Evolutionary conservation across 2,329 filamentous ascomycete genomes (phyloP).

Genomic region (Cladorrhinum sp.): DNA sequence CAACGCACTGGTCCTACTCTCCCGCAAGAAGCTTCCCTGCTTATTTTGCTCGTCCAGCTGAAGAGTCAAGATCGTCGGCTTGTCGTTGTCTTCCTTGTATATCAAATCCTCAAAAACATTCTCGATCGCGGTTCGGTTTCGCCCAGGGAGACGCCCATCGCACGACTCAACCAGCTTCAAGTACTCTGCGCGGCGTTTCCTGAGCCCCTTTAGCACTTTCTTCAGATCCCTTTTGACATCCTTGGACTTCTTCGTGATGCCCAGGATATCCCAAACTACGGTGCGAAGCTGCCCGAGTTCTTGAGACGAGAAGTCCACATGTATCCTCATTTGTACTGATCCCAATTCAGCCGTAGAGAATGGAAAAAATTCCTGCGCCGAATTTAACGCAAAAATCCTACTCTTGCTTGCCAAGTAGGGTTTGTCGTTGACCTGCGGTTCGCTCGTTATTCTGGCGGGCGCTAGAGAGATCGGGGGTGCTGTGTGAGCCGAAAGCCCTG

Average conservation of each 20-base stretch:
- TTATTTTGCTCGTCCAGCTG: conserved; percentile 31
- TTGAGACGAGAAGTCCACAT: conserved; percentile 45
- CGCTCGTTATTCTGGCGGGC: no score
- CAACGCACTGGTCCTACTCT: conserved; percentile 38
- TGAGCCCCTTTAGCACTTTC: conserved; percentile 17
- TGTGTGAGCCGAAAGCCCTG: not conserved
- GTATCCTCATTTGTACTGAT: conserved; percentile 30
- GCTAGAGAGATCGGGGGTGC: not conserved
- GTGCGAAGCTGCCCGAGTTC: conserved; percentile 32
- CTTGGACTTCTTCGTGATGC: conserved; percentile 10
- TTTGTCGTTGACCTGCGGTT: conserved; percentile 5
- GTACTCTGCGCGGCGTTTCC: not conserved
- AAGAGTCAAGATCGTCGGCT: conserved; percentile 32
- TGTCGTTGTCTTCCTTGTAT: conserved; percentile 21
- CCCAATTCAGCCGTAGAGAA: conserved; percentile 6
- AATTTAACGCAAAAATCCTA: conserved; percentile 21
- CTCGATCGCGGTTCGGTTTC: conserved; percentile 34
- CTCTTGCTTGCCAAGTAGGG: conserved; percentile 28
- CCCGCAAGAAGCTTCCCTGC: conserved; percentile 29
- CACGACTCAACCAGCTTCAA: conserved; percentile 10
- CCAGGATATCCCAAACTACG: conserved; percentile 5
- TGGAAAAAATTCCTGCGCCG: conserved; percentile 17
- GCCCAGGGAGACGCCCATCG: conserved; percentile 14
- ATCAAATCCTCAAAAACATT: conserved; percentile 39
- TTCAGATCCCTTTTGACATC: conserved; percentile 20